Evolutionary conservation across 192 early-diverging fungal genomes (phyloP).

Genomic region (Rhizophagus clarus): DNA sequence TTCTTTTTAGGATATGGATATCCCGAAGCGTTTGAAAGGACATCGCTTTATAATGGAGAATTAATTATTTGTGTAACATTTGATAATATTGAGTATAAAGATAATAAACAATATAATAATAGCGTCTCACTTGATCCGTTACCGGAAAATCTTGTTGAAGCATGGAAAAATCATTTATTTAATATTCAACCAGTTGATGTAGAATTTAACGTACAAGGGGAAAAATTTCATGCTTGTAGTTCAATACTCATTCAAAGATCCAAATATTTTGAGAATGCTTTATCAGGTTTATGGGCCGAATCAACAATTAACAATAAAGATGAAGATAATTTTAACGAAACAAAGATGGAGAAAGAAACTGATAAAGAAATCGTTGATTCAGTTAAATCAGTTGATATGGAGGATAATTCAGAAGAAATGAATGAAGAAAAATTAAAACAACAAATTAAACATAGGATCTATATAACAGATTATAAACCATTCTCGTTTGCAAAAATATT

Average conservation of each 20-base stretch:
- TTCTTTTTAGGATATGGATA: background rate
- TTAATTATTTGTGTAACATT: background rate
- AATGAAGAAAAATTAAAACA: background rate
- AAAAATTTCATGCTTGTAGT: constrained; percentile 5
- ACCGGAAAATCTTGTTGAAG: background rate
- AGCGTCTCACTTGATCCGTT: background rate
- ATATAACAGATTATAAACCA: constrained; percentile 10
- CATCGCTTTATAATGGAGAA: background rate
- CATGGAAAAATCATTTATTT: background rate
- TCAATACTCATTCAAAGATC: background rate
- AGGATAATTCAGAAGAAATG: background rate
- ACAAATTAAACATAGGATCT: constrained; percentile 6
- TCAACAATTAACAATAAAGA: background rate
- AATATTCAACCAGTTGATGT: constrained; percentile 3
- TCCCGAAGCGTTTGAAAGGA: background rate
- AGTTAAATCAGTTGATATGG: background rate
- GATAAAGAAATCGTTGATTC: background rate
- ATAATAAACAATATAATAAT: constrained; percentile 1
- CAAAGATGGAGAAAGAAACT: background rate
- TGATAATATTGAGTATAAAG: background rate
- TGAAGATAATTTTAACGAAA: background rate
- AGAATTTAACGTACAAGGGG: background rate
- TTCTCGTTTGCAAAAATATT: constrained; percentile 15
- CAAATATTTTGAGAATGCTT: constrained; percentile 17
- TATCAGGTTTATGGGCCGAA: constrained; percentile 9